These are phyloP conservation scores for Naumovozyma castellii DNA, from an alignment of 805 yeast genomes.

Conservation along the genomic window DNA sequence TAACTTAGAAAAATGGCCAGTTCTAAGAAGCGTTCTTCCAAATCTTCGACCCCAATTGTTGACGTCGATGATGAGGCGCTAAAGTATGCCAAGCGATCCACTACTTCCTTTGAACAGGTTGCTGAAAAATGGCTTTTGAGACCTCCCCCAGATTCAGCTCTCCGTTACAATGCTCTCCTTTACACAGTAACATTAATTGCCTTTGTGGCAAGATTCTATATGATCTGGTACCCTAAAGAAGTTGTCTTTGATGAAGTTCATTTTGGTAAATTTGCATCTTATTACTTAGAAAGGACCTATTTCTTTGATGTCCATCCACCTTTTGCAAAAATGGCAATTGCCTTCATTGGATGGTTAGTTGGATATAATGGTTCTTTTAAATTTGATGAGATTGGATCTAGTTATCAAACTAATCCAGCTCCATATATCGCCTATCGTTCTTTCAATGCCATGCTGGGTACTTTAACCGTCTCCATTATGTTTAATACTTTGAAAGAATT, in stretches of 20 bases:
- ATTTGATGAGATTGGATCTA: constrained; percentile 81
- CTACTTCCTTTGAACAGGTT: constrained; percentile 5
- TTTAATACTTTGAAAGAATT: constrained; percentile 80
- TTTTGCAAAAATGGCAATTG: constrained; percentile 86
- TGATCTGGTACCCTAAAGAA: constrained; percentile 54
- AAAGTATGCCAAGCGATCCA: constrained; percentile 18
- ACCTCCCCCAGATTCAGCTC: constrained; percentile 22
- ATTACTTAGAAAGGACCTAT: constrained; percentile 80
- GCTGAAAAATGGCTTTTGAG: constrained; percentile 24
- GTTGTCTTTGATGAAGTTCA: constrained; percentile 85
- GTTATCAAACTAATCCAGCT: constrained; percentile 65
- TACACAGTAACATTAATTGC: constrained; percentile 55
- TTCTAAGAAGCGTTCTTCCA: constrained; percentile 3
- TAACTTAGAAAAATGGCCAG: constrained; percentile 3
- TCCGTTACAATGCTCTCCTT: constrained; percentile 40
- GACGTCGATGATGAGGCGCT: constrained; percentile 21
- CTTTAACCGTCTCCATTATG: constrained; percentile 72
- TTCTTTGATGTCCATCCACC: constrained; percentile 98
- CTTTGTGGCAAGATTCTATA: constrained; percentile 54
- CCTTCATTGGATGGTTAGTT: constrained; percentile 76
- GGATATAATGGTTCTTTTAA: constrained; percentile 91
- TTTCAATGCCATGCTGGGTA: constrained; percentile 71
- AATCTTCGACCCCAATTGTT: constrained; percentile 1
- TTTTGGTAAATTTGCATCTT: constrained; percentile 77
- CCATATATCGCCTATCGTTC: constrained; percentile 81